Evolutionary conservation across 1,139 yeast species (phyloP), one percentile per base, ranked within the genome.

Genomic region (Pichia sp.): DNA sequence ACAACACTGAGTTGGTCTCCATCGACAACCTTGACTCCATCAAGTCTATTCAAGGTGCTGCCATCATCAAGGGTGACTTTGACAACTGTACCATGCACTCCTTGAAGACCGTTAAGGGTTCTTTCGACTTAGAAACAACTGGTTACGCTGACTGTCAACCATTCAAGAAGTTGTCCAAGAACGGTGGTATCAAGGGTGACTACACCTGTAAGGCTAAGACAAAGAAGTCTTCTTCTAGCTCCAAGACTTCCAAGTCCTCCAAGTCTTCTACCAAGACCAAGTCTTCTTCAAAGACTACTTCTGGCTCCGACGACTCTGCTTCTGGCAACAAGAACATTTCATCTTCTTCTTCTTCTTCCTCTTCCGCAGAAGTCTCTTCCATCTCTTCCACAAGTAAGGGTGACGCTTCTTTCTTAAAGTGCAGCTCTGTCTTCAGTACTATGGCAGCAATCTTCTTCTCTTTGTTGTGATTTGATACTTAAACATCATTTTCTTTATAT

Each of bases 171-270:
- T 78, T 85, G 71, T 80, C 84, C 76, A 74, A 75, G 68, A 78
- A 80, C 65, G 93, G 95, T 74, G 87, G 81, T 70, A 82, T 92
- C 72, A 89, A 84, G 76, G 98, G 97, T 81, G 90, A 90, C 66
- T 90, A 82, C 78, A 82, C 79, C 67, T 92, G 97, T 80, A 80
- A 73, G 56, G 75, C 75, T 63, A 66, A 76, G 53, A 66, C 77
- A 61, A 69, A 79, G 44, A 61, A 76, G 47, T 75, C 85, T 57
- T 70, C 81, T 54, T 66, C 78, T 50, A 59, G 71, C 46, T 59
- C 73, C 51, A 19, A 19, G 23, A 57, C 72, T 47, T 19, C 46
- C 32, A 49, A 57, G 16, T 51, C 59, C 42, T 49, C 63, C 38
- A 38, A 62, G 30, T 55, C 65, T 42, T 41, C 52, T 30, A 31